Evolutionary conservation across 805 yeast genomes (phyloP).

Genomic region (Saccharomycopsis malanga): DNA sequence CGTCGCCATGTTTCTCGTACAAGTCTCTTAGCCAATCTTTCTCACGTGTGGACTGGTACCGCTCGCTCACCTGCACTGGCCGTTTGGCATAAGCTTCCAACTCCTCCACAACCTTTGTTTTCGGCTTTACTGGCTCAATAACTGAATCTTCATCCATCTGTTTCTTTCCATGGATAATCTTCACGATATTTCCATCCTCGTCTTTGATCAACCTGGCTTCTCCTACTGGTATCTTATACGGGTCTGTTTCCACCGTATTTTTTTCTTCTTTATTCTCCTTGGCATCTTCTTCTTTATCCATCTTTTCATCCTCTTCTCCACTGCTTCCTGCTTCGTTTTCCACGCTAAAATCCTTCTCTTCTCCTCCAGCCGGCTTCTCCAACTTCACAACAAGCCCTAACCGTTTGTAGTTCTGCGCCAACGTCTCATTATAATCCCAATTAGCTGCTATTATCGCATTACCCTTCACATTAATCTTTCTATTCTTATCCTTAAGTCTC

Average conservation of each 20-base stretch:
- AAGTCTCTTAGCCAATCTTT: constrained; percentile 59
- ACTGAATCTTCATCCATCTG: constrained; percentile 27
- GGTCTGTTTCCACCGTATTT: constrained; percentile 33
- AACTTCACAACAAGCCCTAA: constrained; percentile 70
- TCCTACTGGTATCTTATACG: constrained; percentile 61
- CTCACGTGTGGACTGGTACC: constrained; percentile 66
- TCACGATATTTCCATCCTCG: constrained; percentile 55
- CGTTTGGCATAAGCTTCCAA: constrained; percentile 55
- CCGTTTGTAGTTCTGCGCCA: constrained; percentile 78
- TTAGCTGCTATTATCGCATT: constrained; percentile 81
- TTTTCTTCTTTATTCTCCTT: constrained; percentile 24
- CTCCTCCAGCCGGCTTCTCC: constrained; percentile 71
- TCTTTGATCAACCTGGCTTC: constrained; percentile 73
- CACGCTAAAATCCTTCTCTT: constrained; percentile 43
- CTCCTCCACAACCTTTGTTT: constrained; percentile 56
- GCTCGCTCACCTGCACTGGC: constrained; percentile 37
- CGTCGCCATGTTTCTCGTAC: constrained; percentile 76
- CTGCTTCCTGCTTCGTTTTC: constrained; percentile 27
- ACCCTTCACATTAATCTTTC: constrained; percentile 55
- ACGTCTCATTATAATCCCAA: constrained; percentile 81
- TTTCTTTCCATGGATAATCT: constrained; percentile 58
- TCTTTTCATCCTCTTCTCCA: constrained; percentile 26
- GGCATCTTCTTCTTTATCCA: constrained; percentile 18
- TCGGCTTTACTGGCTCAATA: constrained; percentile 21
- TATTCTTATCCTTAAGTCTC: constrained; percentile 57